Base-by-base conservation (phyloP, 139 green algal species). In the Haematococcus lacustris region DNA sequence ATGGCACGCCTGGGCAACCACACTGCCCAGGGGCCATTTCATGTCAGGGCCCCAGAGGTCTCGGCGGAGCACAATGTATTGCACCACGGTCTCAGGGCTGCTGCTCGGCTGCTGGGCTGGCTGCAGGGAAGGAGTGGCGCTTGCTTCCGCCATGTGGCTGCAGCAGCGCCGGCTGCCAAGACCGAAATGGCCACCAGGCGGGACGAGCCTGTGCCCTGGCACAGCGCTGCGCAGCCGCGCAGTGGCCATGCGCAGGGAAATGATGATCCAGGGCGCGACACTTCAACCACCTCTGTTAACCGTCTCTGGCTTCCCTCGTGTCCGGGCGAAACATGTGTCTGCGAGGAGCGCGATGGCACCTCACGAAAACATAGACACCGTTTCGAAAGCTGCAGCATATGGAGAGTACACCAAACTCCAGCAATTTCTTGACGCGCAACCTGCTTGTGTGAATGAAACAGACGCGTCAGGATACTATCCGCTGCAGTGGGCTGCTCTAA, bases 51-150 rank as follows among this genome's bases (percentile, higher is more conserved):
- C 73, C 85, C 90, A 95, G 1, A 98, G 77, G 75, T 98, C 94
- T n/a, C 82, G 78, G 1, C 94, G 78, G 28, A 98, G 59, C n/a
- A 98, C 86, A 1, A 98, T 79, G 66, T 97, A 97, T 72, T 98
- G 94, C 26, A 96, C 73, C 0, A 96, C 37, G 2, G 76, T 70
- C 40, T 88, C 82, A 40, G 40, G 40, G 40, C 28, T 39, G 6
- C 64, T 53, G 64, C 38, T 53, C 37, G 25, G 25, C 61, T 41
- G 9, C 5, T 41, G 21, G 13, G 13, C 47, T 28, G 13, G 47
- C 47, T 57, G 47, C 21, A 57, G 13, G 13, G 47, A 57, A 28
- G 47, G 47, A 21, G 21, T 57, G 47, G 13, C 13, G 47, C 13
- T 57, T 57, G 13, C 21, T 28, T 28, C 47, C 47, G 47, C 47